phyloP scores from a whole-genome alignment of 352 stramenopile genomes.

The Phytopythium boreale region DNA sequence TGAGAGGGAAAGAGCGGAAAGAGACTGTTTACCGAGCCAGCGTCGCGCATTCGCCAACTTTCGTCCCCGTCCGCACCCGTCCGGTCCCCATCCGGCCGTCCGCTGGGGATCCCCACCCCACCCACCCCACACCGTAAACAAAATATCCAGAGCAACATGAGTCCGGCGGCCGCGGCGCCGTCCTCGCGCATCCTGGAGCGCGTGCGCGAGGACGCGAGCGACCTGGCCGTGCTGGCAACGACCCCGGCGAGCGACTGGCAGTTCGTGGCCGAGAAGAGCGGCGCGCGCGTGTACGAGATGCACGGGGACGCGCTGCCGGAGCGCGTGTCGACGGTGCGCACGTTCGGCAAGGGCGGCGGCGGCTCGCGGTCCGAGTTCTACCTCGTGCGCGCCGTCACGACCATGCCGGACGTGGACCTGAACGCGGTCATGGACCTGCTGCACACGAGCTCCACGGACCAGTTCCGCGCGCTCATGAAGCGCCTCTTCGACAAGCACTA shows the following conservation, averaged over 20 bases:
- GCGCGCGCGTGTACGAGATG: constrained; percentile 51
- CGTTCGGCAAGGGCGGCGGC: constrained; percentile 32
- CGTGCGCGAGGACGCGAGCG: constrained; percentile 50
- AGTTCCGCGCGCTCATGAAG: constrained; percentile 43
- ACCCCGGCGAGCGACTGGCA: constrained; percentile 42
- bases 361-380: constrained; percentile 54
- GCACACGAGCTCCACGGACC: constrained; percentile 27
- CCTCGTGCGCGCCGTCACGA: constrained; percentile 50
- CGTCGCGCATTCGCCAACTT: constrained; percentile 3
- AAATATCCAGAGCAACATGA: constrained; percentile 21
- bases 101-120: not conserved
- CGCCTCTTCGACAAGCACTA: constrained; percentile 55
- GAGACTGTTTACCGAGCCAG: not conserved
- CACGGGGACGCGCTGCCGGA: constrained; percentile 36
- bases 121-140: too few relatives aligned
- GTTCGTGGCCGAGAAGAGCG: constrained; percentile 43
- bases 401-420: constrained; percentile 29
- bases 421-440: constrained; percentile 38
- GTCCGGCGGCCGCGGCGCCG: constrained; percentile 41
- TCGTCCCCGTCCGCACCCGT: not conserved
- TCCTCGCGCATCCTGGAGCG: constrained; percentile 59
- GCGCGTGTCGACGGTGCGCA: constrained; percentile 31
- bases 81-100: not conserved
- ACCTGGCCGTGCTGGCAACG: constrained; percentile 51
- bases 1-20: too few relatives aligned